phyloP scores from a whole-genome alignment of 164 flowering plant species.

The Vitis vinifera region ASM3070453v1 NC_081805.1:3217001-3217500 shows the following conservation, averaged over 20 bases:
- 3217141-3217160: neutral
- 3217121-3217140: neutral
- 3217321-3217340: conserved; percentile 19
- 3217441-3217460: neutral
- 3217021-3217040: neutral
- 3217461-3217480: neutral
- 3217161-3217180: conserved; percentile 29
- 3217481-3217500: conserved; percentile 2
- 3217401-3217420: neutral
- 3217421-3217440: neutral
- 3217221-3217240: conserved; percentile 31
- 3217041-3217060: neutral
- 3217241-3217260: neutral
- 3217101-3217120: conserved; percentile 12
- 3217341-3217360: conserved; percentile 5
- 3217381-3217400: too few species aligned
- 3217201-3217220: conserved; percentile 23
- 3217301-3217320: conserved; percentile 5
- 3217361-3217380: conserved; percentile 2
- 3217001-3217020: conserved; percentile 10
- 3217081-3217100: conserved; percentile 22
- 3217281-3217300: conserved; percentile 5
- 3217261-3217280: neutral
- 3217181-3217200: conserved; percentile 15
- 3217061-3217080: conserved; percentile 12